Evolutionary conservation across 768 basidiomycete genomes (phyloP).

Genomic region (button mushroom (Agaricus bisporus)): DNA sequence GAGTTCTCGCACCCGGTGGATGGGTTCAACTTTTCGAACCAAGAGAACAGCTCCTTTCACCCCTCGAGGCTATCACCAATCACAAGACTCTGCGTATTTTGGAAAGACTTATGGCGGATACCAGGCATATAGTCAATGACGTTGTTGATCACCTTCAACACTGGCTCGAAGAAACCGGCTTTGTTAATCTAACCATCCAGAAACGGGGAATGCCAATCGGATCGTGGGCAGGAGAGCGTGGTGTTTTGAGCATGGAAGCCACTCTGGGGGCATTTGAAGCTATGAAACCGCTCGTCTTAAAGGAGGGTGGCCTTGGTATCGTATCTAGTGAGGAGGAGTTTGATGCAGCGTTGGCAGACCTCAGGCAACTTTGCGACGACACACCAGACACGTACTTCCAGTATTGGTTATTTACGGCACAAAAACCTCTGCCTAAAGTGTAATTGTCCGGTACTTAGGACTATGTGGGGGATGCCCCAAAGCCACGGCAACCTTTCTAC

Average conservation of each 20-base stretch:
- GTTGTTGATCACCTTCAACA: background rate
- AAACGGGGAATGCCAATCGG: background rate
- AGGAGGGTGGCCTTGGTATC: constrained; percentile 8
- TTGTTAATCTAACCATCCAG: constrained; percentile 1
- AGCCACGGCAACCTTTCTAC: too few relatives aligned
- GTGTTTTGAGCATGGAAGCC: background rate
- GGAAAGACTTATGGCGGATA: background rate
- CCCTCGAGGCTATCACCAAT: background rate
- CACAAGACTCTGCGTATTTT: background rate
- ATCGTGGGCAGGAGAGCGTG: constrained; percentile 1
- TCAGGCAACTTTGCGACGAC: constrained; percentile 2
- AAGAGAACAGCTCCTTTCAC: background rate
- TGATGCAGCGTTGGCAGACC: background rate
- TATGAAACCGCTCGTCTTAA: constrained; percentile 7
- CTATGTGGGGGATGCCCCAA: too few relatives aligned
- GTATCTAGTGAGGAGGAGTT: constrained; percentile 7
- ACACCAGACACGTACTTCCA: constrained; percentile 2
- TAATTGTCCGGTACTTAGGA: too few relatives aligned
- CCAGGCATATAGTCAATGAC: constrained; percentile 1
- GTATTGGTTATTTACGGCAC: background rate
- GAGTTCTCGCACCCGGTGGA: constrained; percentile 5
- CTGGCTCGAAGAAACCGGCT: background rate
- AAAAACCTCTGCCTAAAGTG: background rate
- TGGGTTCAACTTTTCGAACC: constrained; percentile 12
- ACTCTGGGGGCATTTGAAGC: background rate